A percentile compares a stretch with the other conserved stretches of the same genome.
phyloP scores from a whole-genome alignment of 192 early-diverging fungal species.

The Tieghemiomyces parasiticus region DNA sequence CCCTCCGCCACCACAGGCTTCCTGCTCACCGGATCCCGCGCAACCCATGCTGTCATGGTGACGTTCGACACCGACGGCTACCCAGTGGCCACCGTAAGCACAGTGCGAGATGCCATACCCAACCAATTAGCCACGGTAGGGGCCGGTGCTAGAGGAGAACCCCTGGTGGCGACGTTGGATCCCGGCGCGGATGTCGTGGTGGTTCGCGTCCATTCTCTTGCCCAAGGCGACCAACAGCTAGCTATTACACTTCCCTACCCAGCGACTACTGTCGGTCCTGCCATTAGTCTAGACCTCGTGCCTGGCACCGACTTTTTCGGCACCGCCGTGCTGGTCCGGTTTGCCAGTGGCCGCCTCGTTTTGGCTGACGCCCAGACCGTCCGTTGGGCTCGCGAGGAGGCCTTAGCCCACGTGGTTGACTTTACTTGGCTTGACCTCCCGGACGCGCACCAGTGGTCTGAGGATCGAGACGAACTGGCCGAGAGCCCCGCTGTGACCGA shows the following conservation, averaged over 20 bases:
- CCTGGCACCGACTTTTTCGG: neutral
- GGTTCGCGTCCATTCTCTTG: too few species aligned
- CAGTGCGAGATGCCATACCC: too few species aligned
- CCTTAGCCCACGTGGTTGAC: constrained; percentile 48
- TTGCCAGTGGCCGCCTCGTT: neutral
- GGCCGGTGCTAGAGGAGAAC: too few species aligned
- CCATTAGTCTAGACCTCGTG: neutral
- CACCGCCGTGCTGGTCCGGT: neutral
- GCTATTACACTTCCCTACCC: neutral
- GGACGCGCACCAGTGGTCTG: constrained; percentile 24
- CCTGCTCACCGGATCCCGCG: too few species aligned
- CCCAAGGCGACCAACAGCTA: too few species aligned
- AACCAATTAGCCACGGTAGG: too few species aligned
- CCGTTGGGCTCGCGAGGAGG: constrained; percentile 79
- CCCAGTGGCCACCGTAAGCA: too few species aligned
- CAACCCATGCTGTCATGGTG: too few species aligned
- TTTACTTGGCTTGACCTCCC: constrained; percentile 75
- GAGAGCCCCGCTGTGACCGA: constrained; percentile 27
- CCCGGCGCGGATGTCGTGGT: too few species aligned
- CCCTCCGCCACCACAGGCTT: too few species aligned
- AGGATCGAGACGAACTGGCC: constrained; percentile 21
- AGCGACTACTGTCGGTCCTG: neutral
- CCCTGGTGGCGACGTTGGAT: too few species aligned
- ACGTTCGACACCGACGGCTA: too few species aligned
- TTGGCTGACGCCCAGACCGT: neutral